These are phyloP conservation scores for Sphaerobolus stellatus DNA, from an alignment of 1,284 basidiomycete species.

Conservation along the genomic window DNA sequence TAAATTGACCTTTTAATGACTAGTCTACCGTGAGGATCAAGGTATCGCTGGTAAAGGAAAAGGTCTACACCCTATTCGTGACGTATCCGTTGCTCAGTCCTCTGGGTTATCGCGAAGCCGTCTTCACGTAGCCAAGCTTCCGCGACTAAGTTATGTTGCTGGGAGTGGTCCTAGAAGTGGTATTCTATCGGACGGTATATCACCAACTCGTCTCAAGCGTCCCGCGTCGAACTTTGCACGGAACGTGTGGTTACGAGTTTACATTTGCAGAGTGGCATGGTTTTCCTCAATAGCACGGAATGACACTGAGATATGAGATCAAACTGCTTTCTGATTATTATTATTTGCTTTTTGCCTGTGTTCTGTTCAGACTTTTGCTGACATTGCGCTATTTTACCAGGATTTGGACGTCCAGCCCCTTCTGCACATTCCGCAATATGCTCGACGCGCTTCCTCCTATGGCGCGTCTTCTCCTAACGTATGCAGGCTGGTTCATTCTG, in stretches of 20 bases:
- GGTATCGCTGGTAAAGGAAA: conserved; percentile 31
- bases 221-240: conserved; percentile 32
- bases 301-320: conserved; percentile 36
- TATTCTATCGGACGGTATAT: conserved; percentile 23
- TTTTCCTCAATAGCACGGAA: conserved; percentile 8
- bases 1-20: conserved; percentile 27
- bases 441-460: not conserved
- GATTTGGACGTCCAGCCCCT: not conserved
- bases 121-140: conserved; percentile 32
- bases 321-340: conserved; percentile 34
- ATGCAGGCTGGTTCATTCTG: conserved; percentile 44
- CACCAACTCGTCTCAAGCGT: conserved; percentile 33
- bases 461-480: conserved; percentile 29
- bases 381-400: not conserved
- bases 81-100: conserved; percentile 29
- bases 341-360: conserved; percentile 15
- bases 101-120: conserved; percentile 20
- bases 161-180: conserved; percentile 46
- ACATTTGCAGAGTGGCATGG: conserved; percentile 35
- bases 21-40: too few relatives aligned
- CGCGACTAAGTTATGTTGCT: conserved; percentile 24
- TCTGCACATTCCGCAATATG: not conserved
- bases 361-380: not conserved
- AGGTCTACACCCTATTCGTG: conserved; percentile 35
- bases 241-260: conserved; percentile 43